Evolutionary conservation across 2,329 filamentous ascomycete genomes (phyloP).

Genomic region (Hypoxylon sp.): DNA sequence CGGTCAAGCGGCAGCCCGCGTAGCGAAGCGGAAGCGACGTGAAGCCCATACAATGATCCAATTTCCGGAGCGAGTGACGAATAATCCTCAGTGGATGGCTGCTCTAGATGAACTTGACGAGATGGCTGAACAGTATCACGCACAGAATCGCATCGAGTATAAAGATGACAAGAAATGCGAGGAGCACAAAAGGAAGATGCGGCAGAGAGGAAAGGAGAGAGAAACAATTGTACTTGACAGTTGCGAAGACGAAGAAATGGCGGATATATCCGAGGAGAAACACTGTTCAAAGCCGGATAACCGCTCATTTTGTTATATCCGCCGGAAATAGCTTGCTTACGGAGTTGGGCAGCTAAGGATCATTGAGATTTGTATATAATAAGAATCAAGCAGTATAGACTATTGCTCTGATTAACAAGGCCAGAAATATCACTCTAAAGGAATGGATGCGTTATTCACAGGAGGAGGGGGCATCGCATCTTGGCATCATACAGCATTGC

Average conservation of each 20-base stretch:
- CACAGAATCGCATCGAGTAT: slow-evolving; percentile 11
- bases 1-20: slow-evolving; percentile 59
- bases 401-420: not conserved
- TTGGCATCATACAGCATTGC: not conserved
- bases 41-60: slow-evolving; percentile 54
- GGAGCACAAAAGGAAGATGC: not conserved
- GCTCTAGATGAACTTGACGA: slow-evolving; percentile 57
- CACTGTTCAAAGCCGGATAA: not conserved
- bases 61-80: slow-evolving; percentile 62
- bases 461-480: slow-evolving; percentile 6
- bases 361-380: slow-evolving; percentile 1
- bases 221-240: slow-evolving; percentile 2
- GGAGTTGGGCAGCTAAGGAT: not conserved
- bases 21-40: slow-evolving; percentile 52
- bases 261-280: slow-evolving; percentile 5
- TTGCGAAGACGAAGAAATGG: slow-evolving; percentile 24
- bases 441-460: slow-evolving; percentile 2
- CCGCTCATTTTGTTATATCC: not conserved
- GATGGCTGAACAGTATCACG: slow-evolving; percentile 40
- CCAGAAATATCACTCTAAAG: not conserved
- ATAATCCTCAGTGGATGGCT: slow-evolving; percentile 63
- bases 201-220: slow-evolving; percentile 7
- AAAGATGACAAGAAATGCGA: not conserved
- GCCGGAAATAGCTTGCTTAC: not conserved
- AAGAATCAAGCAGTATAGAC: not conserved